A percentile compares a stretch with the other conserved stretches of the same genome.
These are phyloP conservation scores for Blastobotrys parvus DNA, from an alignment of 805 yeast species.

Conservation along the genomic window DNA sequence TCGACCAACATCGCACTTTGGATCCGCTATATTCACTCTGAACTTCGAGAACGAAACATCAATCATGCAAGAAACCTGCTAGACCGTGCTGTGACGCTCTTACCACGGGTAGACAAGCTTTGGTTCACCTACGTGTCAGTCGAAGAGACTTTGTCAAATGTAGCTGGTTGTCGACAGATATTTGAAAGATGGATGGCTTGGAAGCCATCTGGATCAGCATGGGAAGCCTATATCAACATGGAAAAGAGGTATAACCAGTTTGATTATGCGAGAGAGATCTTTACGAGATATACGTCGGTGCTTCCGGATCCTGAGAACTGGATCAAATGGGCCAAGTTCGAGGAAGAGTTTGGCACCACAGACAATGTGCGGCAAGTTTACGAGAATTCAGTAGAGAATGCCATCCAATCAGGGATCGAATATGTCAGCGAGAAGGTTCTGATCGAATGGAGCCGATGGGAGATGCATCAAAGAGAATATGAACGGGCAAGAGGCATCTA, in stretches of 20 bases:
- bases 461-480: slow-evolving; percentile 47
- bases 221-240: slow-evolving; percentile 67
- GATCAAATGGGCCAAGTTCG: slow-evolving; percentile 70
- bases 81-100: slow-evolving; percentile 61
- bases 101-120: slow-evolving; percentile 76
- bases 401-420: slow-evolving; percentile 26
- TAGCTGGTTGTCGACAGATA: slow-evolving; percentile 50
- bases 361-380: slow-evolving; percentile 54
- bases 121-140: slow-evolving; percentile 80
- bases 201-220: slow-evolving; percentile 59
- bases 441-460: slow-evolving; percentile 64
- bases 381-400: slow-evolving; percentile 54
- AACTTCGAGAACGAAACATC: slow-evolving; percentile 59
- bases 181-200: slow-evolving; percentile 76
- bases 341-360: slow-evolving; percentile 41
- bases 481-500: slow-evolving; percentile 58
- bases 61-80: slow-evolving; percentile 85
- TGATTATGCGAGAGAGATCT: slow-evolving; percentile 52
- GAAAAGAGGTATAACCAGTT: slow-evolving; percentile 58
- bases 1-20: slow-evolving; percentile 73
- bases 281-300: slow-evolving; percentile 43
- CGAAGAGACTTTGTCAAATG: slow-evolving; percentile 69
- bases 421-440: slow-evolving; percentile 33
- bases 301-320: slow-evolving; percentile 53
- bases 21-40: slow-evolving; percentile 70